Percentiles rank a stretch among this genome's conserved stretches.
These are phyloP conservation scores for Mycena latifolia DNA, from an alignment of 768 basidiomycete genomes.

Conservation along the genomic window DNA sequence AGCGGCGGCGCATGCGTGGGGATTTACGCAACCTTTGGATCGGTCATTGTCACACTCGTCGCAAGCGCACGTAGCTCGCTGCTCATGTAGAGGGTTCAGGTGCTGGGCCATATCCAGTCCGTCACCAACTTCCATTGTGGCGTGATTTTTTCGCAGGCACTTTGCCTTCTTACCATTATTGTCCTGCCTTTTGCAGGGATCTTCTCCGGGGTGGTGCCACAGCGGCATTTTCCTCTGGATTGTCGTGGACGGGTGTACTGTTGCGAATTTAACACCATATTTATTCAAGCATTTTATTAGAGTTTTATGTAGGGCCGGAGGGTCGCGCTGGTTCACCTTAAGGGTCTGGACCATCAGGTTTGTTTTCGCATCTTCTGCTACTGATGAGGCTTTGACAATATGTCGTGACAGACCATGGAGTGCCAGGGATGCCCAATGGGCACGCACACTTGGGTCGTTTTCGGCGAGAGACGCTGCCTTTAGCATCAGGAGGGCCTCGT, in stretches of 20 bases:
- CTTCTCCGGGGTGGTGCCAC: conserved; percentile 2
- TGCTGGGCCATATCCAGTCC: not conserved
- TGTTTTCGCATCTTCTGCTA: not conserved
- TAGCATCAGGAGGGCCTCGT: not conserved
- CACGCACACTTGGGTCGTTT: not conserved
- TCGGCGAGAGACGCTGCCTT: not conserved
- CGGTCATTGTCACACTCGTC: not conserved
- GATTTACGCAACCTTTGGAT: too few relatives aligned
- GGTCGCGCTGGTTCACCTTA: not conserved
- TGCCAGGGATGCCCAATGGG: conserved; percentile 1
- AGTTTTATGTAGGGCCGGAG: not conserved
- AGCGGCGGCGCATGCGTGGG: too few relatives aligned
- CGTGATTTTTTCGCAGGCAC: not conserved
- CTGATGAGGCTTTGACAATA: not conserved
- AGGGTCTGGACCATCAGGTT: not conserved
- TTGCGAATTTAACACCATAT: not conserved
- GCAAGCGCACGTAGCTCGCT: not conserved
- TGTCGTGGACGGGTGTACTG: not conserved
- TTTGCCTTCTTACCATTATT: not conserved
- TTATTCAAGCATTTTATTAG: conserved; percentile 2
- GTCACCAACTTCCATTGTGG: not conserved
- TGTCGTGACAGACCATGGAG: not conserved
- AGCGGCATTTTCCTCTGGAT: not conserved
- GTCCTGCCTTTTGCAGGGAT: not conserved
- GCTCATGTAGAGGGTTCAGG: not conserved